Base-by-base conservation (phyloP, 306 rosid species). In the Lathyrus sativus region DNA sequence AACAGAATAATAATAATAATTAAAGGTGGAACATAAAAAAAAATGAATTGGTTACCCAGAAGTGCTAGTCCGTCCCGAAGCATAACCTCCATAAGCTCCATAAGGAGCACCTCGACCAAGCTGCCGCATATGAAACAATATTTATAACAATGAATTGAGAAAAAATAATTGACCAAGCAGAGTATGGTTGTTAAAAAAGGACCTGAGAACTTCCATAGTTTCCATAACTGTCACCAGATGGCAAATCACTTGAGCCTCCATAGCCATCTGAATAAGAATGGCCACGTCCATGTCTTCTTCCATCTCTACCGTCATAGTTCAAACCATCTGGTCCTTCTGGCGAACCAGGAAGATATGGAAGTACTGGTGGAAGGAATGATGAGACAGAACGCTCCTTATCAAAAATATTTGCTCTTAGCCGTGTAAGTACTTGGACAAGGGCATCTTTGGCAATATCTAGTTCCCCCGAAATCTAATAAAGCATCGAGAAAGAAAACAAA, bases 401-500 rank as follows among this genome's bases (percentile, higher is more conserved):
- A 75, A 90, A 93, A 79, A 88, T 38, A 81, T 90, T 93, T 28
- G 97, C 91, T 75, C 89, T 85, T 43, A 93, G 60, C 45, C 98
- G 79, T 4, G 95, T 88, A 46, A 88, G 89, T 51, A 88, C 86
- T 62, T 93, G 98, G 64, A 93, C 75, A 74, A 93, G 98, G 78
- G 98, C 98, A 33, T 93, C 98, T 81, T 93, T 93, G 38, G 87
- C 98, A 65, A 93, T 58, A 65, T 90, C 98, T 12, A 93, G 89
- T 71, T 93, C 98, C 68, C 98, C 98, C 2, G 96, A 77, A 69
- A 93, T 88, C 98, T 93, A 79, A 71, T 58, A 67, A 83, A 37
- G 14, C 3, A 9, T 29, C 4, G 17, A 59, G n/a, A 63, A 42
- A 41, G 15, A 22, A 43, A 1, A n/a, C 17, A 1, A 57, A 53